Evolutionary conservation across 305 asterid species (phyloP), one percentile per base, ranked within the genome.

Genomic region (Striga hermonthica): DNA sequence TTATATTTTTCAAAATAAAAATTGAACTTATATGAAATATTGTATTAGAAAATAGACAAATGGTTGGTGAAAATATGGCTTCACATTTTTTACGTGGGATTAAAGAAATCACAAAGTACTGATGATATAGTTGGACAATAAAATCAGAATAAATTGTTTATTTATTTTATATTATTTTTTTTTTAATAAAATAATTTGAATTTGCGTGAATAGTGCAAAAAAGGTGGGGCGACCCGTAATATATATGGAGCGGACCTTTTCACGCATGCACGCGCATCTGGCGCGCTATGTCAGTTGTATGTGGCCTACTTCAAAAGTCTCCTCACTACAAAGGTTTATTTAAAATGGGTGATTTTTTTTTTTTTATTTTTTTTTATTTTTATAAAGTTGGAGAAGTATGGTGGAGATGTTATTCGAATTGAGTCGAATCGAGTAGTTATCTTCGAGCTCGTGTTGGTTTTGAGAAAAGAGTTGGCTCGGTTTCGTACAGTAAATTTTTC

Each of bases 201-300:
- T 44, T 58, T 39, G 44, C 44, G 44, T 39, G 44, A 39, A 39
- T 8, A 39, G 44, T 39, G 44, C 1, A 39, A 39, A 39, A 39
- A 39, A 39, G 55, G 65, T 15, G 31, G 48, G 40, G 57, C 70
- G 15, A 57, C 31, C 52, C 61, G 4, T 64, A 5, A 16, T 40
- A 40, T 40, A 55, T 28, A 8, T 11, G 66, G 66, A 53, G 65
- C 69, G 63, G 56, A 22, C 63, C 72, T 75, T 72, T 72, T 76
- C 34, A 53, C 72, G 77, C 80, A 73, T 72, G 77, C 80, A 65
- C 68, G 69, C 69, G 41, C 4, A 5, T 4, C 57, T 9, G 10
- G 52, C 0, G 52, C 45, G 6, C 45, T 9, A 40, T 45, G 14
- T 45, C 52, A 45, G 52, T 41, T 1, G 9, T 39, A 44, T 7